phyloP scores from a whole-genome alignment of 257 asterid genomes.

The Misopates orontium region DNA sequence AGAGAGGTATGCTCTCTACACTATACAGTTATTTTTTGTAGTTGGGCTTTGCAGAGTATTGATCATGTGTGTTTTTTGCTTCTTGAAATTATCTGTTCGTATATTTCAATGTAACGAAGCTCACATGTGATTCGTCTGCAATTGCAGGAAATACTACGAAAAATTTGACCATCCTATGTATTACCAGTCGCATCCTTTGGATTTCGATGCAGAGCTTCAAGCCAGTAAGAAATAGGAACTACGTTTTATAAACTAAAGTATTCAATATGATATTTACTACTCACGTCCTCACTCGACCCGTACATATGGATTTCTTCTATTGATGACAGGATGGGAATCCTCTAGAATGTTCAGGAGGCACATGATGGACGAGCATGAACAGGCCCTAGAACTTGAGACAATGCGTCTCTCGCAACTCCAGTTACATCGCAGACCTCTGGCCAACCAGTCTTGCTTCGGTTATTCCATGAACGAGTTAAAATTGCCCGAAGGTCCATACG shows the following conservation, averaged over 20 bases:
- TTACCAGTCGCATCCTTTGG: slow-evolving; percentile 42
- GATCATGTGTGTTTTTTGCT: not conserved
- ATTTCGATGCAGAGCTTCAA: slow-evolving; percentile 47
- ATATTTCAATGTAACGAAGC: not conserved
- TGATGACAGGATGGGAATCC: slow-evolving; percentile 53
- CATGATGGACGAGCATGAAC: slow-evolving; percentile 52
- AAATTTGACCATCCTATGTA: slow-evolving; percentile 49
- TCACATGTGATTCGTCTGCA: not conserved
- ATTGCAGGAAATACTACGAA: slow-evolving; percentile 65
- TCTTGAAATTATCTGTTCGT: not conserved
- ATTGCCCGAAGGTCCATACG: slow-evolving; percentile 48
- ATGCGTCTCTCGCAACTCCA: slow-evolving; percentile 63
- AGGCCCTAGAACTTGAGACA: slow-evolving; percentile 52
- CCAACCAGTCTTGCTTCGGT: slow-evolving; percentile 36
- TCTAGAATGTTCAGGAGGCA: slow-evolving; percentile 49
- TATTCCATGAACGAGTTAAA: slow-evolving; percentile 52
- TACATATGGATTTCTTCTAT: not conserved
- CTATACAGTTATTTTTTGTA: not conserved
- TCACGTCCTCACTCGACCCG: not conserved
- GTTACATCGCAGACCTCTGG: slow-evolving; percentile 40
- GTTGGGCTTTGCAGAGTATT: too few species aligned
- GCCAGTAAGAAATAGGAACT: slow-evolving; percentile 41
- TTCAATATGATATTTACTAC: too few species aligned
- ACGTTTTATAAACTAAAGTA: too few species aligned
- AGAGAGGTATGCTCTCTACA: slow-evolving; percentile 47